Percentiles rank a stretch among this genome's conserved stretches.
Evolutionary conservation across 1,139 yeast genomes (phyloP).

Genomic region (Debaryomycetaceae sp.): DNA sequence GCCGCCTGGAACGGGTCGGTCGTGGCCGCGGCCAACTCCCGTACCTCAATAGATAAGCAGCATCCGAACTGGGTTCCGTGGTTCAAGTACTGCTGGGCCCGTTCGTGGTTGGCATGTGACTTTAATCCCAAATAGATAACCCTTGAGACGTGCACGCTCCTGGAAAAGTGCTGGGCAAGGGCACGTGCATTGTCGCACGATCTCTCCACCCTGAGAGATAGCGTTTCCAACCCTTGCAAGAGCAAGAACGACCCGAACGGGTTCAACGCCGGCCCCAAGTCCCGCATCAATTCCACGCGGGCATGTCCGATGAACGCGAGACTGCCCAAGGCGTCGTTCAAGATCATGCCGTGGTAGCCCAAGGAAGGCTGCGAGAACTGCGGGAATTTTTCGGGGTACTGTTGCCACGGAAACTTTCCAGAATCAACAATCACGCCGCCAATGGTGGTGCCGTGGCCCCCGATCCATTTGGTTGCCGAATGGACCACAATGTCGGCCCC

Average conservation of each 20-base stretch:
- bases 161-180: conserved; percentile 69
- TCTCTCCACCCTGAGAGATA: conserved; percentile 88
- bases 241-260: conserved; percentile 85
- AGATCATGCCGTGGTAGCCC: conserved; percentile 83
- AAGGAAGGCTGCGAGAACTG: conserved; percentile 85
- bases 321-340: conserved; percentile 73
- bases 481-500: conserved; percentile 84
- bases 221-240: conserved; percentile 86
- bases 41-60: conserved; percentile 81
- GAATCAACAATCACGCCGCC: conserved; percentile 87
- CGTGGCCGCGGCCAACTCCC: conserved; percentile 39
- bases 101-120: conserved; percentile 72
- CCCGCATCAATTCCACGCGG: conserved; percentile 82
- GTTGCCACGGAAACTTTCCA: conserved; percentile 86
- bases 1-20: conserved; percentile 55
- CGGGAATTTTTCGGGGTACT: conserved; percentile 79
- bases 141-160: conserved; percentile 65
- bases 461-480: conserved; percentile 97
- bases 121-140: conserved; percentile 88
- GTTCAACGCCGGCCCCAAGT: conserved; percentile 79
- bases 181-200: conserved; percentile 77
- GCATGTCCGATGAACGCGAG: conserved; percentile 71
- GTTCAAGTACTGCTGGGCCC: conserved; percentile 68
- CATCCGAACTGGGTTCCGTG: conserved; percentile 68
- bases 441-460: conserved; percentile 94